These are phyloP conservation scores for Sphagnum fallax DNA, from an alignment of 228 moss, liverwort and hornwort genomes.

Conservation along the genomic window DNA sequence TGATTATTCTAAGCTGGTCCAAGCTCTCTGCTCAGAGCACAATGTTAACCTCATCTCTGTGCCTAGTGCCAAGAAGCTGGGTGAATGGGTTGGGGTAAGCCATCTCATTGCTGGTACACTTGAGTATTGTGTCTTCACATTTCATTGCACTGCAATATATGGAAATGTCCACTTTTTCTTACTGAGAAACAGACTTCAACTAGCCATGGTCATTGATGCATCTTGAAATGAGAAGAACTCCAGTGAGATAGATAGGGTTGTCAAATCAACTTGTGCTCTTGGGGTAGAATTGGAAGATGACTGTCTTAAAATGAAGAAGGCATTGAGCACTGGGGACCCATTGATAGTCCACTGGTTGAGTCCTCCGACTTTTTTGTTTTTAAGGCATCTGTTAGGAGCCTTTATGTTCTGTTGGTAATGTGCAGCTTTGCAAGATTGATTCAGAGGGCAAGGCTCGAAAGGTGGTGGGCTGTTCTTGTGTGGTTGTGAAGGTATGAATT, in stretches of 20 bases:
- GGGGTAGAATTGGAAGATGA: too few species aligned
- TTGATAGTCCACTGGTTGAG: too few species aligned
- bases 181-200: neutral
- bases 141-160: neutral
- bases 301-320: too few species aligned
- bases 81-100: slow-evolving; percentile 52
- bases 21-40: slow-evolving; percentile 52
- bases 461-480: slow-evolving; percentile 56
- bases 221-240: too few species aligned
- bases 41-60: slow-evolving; percentile 56
- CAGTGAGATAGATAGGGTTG: too few species aligned
- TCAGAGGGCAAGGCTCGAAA: slow-evolving; percentile 59
- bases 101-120: neutral
- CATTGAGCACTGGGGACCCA: too few species aligned
- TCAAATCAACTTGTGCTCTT: too few species aligned
- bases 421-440: slow-evolving; percentile 53
- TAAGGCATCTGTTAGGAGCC: too few species aligned
- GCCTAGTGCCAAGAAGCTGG: slow-evolving; percentile 52
- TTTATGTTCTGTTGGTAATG: too few species aligned
- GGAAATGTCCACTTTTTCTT: neutral
- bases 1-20: slow-evolving; percentile 51
- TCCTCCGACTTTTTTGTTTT: too few species aligned
- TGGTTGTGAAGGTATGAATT: slow-evolving; percentile 37
- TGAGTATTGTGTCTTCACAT: neutral
- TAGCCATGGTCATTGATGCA: too few species aligned